Base-by-base conservation (phyloP, 768 basidiomycete genomes). In the Suillus discolor region DNA sequence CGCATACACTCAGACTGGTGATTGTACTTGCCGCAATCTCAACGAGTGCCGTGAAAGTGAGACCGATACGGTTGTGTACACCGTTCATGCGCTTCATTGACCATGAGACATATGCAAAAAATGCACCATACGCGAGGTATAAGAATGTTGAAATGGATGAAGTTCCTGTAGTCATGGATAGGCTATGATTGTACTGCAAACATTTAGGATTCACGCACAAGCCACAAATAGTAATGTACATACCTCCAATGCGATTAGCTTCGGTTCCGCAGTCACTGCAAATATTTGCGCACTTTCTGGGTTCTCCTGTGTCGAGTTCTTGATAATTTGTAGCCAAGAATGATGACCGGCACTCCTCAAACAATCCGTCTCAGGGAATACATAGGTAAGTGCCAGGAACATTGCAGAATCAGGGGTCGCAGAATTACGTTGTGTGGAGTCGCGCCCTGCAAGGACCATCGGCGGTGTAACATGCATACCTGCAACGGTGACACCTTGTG, bases 1-100 rank as follows among this genome's bases (percentile, higher is more conserved):
- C 93, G 71, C 95, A 94, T 41, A 97, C 93, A 72, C 94, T 96
- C 55, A 97, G 83, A 70, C 93, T 94, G 62, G 96, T 97, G 69
- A 99, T 87, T 0, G 97, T 95, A 80, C 94, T 96, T 65, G 93
- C 94, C 8, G 90, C 81, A 51, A 98, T 89, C 78, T 98, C 95
- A 25, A 97, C 91, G 36, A 96, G 81, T 15, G 95, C 97, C 2
- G 97, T 98, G 75, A 98, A 92, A 1, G 94, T 92, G 39, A 99
- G 80, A 77, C 97, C 97, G 62, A 94, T 83, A 53, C 93, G 87
- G 6, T 93, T 96, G 78, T 99, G 97, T 12, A 97, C 91, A 15
- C 89, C 89, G 66, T 88, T 84, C 86, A 94, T 92, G 53, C 86
- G 83, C 64, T 88, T 84, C 78, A 95, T 85, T 49, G 89, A 89